Evolutionary conservation across 192 early-diverging fungal species (phyloP).

Genomic region (Thamnidium elegans): DNA sequence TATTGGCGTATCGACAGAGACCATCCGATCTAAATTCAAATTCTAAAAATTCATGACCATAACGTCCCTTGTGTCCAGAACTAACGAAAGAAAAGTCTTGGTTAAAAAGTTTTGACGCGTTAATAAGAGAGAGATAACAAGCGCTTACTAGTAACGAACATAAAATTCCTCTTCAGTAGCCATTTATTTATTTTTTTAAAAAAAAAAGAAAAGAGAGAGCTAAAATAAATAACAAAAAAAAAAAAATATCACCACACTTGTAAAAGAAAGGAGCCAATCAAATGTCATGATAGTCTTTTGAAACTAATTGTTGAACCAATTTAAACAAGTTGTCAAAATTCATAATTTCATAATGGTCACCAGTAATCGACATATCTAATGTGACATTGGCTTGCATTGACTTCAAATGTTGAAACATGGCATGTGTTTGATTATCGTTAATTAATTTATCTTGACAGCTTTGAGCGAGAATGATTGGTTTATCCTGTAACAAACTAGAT

Average conservation of each 20-base stretch:
- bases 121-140: neutral
- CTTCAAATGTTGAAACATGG: conserved; percentile 17
- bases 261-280: neutral
- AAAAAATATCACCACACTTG: no score
- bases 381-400: conserved; percentile 4
- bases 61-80: conserved; percentile 89
- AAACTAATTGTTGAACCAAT: neutral
- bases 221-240: neutral
- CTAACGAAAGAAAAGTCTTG: conserved; percentile 35
- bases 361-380: conserved; percentile 3
- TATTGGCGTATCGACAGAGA: conserved; percentile 92
- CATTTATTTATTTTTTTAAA: conserved; percentile 21
- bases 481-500: conserved; percentile 7
- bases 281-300: neutral
- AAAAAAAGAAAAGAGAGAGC: neutral
- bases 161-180: conserved; percentile 42
- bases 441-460: conserved; percentile 70
- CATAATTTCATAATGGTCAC: conserved; percentile 26
- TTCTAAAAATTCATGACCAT: conserved; percentile 98
- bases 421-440: conserved; percentile 50
- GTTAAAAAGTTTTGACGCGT: neutral
- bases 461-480: conserved; percentile 64
- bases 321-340: conserved; percentile 4
- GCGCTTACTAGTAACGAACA: conserved; percentile 47
- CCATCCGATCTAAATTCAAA: conserved; percentile 91